phyloP scores from a whole-genome alignment of 495 filamentous ascomycete species.

The Neurospora sp. region DNA sequence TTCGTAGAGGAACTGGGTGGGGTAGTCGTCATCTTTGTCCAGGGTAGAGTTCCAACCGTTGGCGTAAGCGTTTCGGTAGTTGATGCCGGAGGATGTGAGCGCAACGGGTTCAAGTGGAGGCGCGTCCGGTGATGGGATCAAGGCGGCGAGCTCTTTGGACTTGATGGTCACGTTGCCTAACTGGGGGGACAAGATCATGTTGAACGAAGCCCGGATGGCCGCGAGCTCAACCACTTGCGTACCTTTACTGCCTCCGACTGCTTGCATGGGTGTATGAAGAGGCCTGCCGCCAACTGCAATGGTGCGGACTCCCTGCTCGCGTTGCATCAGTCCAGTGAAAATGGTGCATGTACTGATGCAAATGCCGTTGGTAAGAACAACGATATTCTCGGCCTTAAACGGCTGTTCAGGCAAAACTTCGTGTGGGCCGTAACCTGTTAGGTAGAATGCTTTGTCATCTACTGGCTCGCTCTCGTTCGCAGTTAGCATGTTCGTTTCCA shows the following conservation, averaged over 20 bases:
- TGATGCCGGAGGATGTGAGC: constrained; percentile 21
- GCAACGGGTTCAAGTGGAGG: constrained; percentile 5
- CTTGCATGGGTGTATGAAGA: constrained; percentile 47
- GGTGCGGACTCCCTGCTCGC: constrained; percentile 46
- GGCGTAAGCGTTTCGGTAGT: constrained; percentile 24
- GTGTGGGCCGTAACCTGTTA: not conserved
- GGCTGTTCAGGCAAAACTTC: constrained; percentile 19
- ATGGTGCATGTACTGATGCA: constrained; percentile 57
- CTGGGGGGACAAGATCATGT: not conserved
- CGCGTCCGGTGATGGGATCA: not conserved
- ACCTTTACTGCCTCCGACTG: constrained; percentile 51
- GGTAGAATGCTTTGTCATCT: too few relatives aligned
- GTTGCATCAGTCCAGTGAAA: constrained; percentile 45
- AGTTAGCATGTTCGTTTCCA: too few relatives aligned
- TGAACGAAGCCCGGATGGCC: not conserved
- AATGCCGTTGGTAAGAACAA: constrained; percentile 47
- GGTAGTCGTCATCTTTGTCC: too few relatives aligned
- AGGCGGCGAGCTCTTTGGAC: not conserved
- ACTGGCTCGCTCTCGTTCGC: too few relatives aligned
- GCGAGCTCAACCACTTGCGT: constrained; percentile 14
- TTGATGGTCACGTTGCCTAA: not conserved
- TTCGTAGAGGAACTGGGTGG: too few relatives aligned
- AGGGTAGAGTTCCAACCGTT: not conserved
- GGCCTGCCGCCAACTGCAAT: constrained; percentile 54
- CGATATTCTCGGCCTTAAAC: constrained; percentile 27